Base-by-base conservation (phyloP, 1,284 basidiomycete species). In the Macrocybe sp. region DNA sequence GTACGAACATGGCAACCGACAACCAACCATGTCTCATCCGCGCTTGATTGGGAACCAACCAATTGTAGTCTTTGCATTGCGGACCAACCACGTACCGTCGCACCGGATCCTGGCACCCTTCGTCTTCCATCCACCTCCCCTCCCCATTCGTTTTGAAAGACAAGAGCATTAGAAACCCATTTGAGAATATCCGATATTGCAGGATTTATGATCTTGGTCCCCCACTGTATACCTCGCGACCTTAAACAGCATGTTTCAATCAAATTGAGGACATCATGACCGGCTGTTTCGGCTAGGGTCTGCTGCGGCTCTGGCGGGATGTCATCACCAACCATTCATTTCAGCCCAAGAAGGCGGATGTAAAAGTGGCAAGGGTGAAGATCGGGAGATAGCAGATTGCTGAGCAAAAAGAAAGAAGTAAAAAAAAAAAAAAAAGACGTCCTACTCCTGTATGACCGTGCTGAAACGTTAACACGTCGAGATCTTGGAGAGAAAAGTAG, bases 381-480 rank as follows among this genome's bases (percentile, higher is more conserved):
- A 48, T 52, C 51, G 43, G 53, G 46, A 34, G 47, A 52, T 47
- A 49, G 28, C 47, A 42, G 43, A 48, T 41, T 49, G 42, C 41
- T 16, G 7, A 48, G 16, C 32, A 41, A 40, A 16, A 33, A 45
- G 44, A 14, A 14, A 44, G 31, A 16, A 48, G 35, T 14, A 37
- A 4, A 22, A 22, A 22, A 22, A 22, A 22, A 22, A 22, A 22
- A 22, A 4, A 22, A 14, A 14, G 14, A 22, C 22, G 22, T 22
- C 22, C 22, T 22, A 22, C 22, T 22, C 41, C 46, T 35, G 44
- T 45, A 32, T 35, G 12, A 28, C 46, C 40, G 43, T 12, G 39
- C 14, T 39, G 16, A 38, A 7, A 29, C 8, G 29, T 45, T 38
- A 37, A 45, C 35, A 16, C 44, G 44, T 38, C 36, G 30, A 32